Evolutionary conservation across 805 yeast species (phyloP), one percentile per base, ranked within the genome.

Genomic region (Candida stauntonica): DNA sequence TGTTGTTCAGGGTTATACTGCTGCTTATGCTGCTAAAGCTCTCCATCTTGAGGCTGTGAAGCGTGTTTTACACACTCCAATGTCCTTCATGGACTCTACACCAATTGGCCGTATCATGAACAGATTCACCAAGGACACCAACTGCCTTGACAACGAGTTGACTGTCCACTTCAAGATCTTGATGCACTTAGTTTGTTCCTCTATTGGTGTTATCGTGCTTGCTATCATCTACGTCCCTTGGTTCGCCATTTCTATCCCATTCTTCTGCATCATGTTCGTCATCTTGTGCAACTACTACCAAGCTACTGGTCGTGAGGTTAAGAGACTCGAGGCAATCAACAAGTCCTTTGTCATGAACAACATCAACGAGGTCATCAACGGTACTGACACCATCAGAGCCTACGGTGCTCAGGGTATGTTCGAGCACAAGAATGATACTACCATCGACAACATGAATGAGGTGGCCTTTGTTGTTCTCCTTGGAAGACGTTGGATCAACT

Each of bases 61-160:
- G 27, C 68, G 64, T 17, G 66, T 86, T 13, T 63, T 86, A 43
- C 77, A 76, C 37, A 77, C 88, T 1, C 93, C 94, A 29, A 83
- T 86, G 88, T 62, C 79, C 1, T 86, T 76, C 54, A 74, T 86
- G 66, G 95, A 86, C 56, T 75, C 85, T 7, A 81, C 91, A 0
- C 95, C 95, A 2, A 32, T 38, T 23, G 41, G 41, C 13, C 36
- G 41, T 21, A 24, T 38, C 26, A 27, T 38, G 33, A 38, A 38
- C 26, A 27, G 77, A 29, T 68, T 78, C 36, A 62, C 95, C 5
- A 84, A 81, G 50, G 95, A 86, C 58, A 80, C 88, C 0, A 91
- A 85, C 52, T 75, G 78, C 9, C 63, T 86, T 56, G 95, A 86
- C 55, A 84, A 81, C 54, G 88, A 82, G 57, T 61, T 86, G 42